Evolutionary conservation across 106 monocot species (phyloP), one percentile per base, ranked within the genome.

Genomic region (Apostasia shenzhenica): DNA sequence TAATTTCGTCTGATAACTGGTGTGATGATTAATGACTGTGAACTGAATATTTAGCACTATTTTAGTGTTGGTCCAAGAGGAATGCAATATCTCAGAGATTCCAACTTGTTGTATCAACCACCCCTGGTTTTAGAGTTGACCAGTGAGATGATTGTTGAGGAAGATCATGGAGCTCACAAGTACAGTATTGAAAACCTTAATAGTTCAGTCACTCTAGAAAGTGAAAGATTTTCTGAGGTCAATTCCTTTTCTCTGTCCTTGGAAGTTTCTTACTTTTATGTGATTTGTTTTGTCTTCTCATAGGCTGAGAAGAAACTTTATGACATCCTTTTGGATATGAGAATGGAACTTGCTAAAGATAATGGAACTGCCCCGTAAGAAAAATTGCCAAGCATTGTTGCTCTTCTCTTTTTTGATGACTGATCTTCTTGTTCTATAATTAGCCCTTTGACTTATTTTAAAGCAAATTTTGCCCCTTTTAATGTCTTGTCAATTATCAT

Each of bases 321-420:
- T 57, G 66, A 75, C 44, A 72, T 73, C 71, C 93, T 99, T 61
- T 69, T 93, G 70, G 90, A 85, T 73, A 48, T 83, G 58, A 80
- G 99, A 77, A 85, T 81, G 77, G 81, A 81, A 68, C 71, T 99
- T 79, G 99, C 99, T n/a, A 77, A 81, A 72, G 72, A 68, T 57
- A 75, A 77, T 77, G 99, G 93, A 79, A 99, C 87, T 60, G 99
- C 93, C 64, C 99, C 99, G 99, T 99, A 74, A 87, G 91, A 82
- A 26, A 65, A 26, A 26, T 26, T 26, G 26, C 26, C 26, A 26
- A 26, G 26, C 26, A 26, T 26, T 57, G 44, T 11, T 9, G n/a
- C 12, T 1, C 65, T 64, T 2, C 52, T 54, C 14, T 8, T 52
- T 3, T 26, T 62, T 55, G 4, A 48, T 42, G 6, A 7, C 9